These are phyloP conservation scores for Plicaturopsis crispa DNA, from an alignment of 768 basidiomycete species.

Conservation along the genomic window DNA sequence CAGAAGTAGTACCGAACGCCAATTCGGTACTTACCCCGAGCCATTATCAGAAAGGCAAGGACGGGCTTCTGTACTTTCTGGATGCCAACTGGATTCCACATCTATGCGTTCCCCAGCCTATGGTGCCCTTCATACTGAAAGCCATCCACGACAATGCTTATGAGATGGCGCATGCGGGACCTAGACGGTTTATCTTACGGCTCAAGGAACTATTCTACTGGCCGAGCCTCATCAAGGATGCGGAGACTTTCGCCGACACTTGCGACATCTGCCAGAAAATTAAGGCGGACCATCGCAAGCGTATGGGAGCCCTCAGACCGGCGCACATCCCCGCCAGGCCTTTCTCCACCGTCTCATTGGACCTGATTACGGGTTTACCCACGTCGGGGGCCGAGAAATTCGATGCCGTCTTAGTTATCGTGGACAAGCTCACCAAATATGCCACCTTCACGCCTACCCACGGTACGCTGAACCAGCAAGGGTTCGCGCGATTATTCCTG, in stretches of 20 bases:
- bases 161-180: slow-evolving; percentile 1
- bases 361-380: slow-evolving; percentile 18
- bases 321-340: slow-evolving; percentile 14
- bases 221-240: slow-evolving; percentile 9
- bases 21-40: background rate
- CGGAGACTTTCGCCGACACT: slow-evolving; percentile 3
- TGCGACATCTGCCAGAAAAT: slow-evolving; percentile 21
- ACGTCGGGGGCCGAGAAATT: slow-evolving; percentile 8
- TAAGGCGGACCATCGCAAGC: slow-evolving; percentile 9
- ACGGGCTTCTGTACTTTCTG: slow-evolving; percentile 1
- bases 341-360: slow-evolving; percentile 13
- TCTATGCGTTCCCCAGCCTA: background rate
- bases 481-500: slow-evolving; percentile 5
- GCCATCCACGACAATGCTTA: background rate
- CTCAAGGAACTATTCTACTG: slow-evolving; percentile 3
- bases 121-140: background rate
- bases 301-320: slow-evolving; percentile 13
- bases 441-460: background rate
- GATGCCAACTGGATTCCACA: no score
- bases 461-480: background rate
- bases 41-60: slow-evolving; percentile 1
- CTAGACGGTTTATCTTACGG: background rate
- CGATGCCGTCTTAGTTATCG: slow-evolving; percentile 15
- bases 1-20: background rate
- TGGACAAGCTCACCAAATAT: slow-evolving; percentile 17